phyloP scores from a whole-genome alignment of 495 filamentous ascomycete genomes.

The Apiosordaria backusii region DNA sequence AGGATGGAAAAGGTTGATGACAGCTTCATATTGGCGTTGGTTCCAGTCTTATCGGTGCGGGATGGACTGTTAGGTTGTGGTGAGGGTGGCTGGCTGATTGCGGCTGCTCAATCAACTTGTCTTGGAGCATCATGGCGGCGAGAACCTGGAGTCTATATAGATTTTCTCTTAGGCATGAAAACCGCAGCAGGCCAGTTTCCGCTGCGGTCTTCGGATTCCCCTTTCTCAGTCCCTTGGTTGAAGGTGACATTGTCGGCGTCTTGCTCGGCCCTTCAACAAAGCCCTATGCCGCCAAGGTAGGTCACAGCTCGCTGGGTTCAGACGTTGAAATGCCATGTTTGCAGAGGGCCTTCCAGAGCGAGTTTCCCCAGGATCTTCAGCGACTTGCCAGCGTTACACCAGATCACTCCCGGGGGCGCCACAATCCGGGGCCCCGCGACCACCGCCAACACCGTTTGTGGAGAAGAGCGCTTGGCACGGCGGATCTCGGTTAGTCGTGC shows the following conservation, averaged over 20 bases:
- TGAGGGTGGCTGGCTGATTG: neutral
- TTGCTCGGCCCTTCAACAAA: neutral
- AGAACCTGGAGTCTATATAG: neutral
- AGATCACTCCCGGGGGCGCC: neutral
- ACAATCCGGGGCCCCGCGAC: constrained; percentile 26
- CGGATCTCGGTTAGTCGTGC: constrained; percentile 1
- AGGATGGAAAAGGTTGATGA: constrained; percentile 10
- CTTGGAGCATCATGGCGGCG: neutral
- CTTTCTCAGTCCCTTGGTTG: neutral
- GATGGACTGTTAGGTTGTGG: neutral
- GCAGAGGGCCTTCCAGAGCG: neutral
- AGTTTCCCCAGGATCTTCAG: neutral
- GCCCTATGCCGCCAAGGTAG: neutral
- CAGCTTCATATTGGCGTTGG: constrained; percentile 23
- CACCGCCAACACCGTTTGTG: neutral
- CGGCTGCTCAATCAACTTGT: constrained; percentile 2
- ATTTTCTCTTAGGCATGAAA: neutral
- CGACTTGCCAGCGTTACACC: neutral
- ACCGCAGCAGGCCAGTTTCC: neutral
- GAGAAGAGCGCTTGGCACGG: constrained; percentile 4
- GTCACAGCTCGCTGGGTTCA: neutral
- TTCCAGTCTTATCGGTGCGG: neutral
- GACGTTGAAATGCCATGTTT: neutral
- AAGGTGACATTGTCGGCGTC: constrained; percentile 2
- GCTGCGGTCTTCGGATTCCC: too few relatives aligned